These are phyloP conservation scores for Calonectria fujianensis DNA, from an alignment of 2,329 filamentous ascomycete species.

Conservation along the genomic window DNA sequence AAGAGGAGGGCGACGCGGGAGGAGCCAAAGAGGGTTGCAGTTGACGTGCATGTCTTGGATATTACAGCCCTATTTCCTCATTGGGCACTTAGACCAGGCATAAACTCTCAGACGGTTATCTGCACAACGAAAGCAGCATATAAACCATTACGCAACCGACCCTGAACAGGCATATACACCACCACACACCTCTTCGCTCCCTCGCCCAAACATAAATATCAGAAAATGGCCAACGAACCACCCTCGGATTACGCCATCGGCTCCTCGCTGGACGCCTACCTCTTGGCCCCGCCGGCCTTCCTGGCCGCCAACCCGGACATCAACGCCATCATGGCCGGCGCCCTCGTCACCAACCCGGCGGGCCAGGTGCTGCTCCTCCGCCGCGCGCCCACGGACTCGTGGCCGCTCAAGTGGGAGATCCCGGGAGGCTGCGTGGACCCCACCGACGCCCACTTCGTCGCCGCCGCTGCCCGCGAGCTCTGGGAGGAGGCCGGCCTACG, in stretches of 20 bases:
- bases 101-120: neutral
- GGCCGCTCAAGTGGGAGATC: slow-evolving; percentile 54
- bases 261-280: slow-evolving; percentile 45
- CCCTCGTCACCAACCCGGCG: slow-evolving; percentile 48
- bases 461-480: slow-evolving; percentile 64
- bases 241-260: slow-evolving; percentile 43
- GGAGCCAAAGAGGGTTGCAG: neutral
- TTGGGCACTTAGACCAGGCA: neutral
- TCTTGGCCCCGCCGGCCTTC: slow-evolving; percentile 42
- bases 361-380: slow-evolving; percentile 52
- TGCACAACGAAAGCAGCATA: neutral
- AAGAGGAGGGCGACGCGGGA: slow-evolving; percentile 21
- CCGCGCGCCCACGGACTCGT: slow-evolving; percentile 54
- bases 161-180: neutral
- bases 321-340: slow-evolving; percentile 51
- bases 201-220: neutral
- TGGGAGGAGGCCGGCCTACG: slow-evolving; percentile 67
- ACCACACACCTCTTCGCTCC: neutral
- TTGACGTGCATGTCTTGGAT: slow-evolving; percentile 4
- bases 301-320: slow-evolving; percentile 48
- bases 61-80: slow-evolving; percentile 9
- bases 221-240: slow-evolving; percentile 14
- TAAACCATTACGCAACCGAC: neutral
- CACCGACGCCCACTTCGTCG: slow-evolving; percentile 47
- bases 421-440: slow-evolving; percentile 53